Evolutionary conservation across 768 basidiomycete genomes (phyloP).

Genomic region (Collybia nuda): DNA sequence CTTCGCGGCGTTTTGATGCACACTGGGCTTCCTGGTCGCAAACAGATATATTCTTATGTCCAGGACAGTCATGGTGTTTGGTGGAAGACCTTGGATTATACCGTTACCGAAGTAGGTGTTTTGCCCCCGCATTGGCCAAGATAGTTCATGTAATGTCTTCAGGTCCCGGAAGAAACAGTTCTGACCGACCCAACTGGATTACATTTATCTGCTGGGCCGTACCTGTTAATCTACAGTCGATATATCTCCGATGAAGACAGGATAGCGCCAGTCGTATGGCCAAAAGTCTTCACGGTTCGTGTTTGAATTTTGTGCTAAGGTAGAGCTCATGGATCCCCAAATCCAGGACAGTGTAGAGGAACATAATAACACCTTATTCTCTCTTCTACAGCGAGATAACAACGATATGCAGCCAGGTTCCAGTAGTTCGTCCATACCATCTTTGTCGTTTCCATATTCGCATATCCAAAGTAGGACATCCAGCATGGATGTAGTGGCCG

Average conservation of each 20-base stretch:
- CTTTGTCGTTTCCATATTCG: neutral
- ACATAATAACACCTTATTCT: constrained; percentile 1
- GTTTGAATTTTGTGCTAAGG: neutral
- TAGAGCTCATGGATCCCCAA: too few relatives aligned
- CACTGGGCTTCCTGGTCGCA: constrained; percentile 75
- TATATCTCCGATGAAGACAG: constrained; percentile 22
- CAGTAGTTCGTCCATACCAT: constrained; percentile 1
- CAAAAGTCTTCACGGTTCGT: constrained; percentile 1
- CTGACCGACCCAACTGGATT: constrained; percentile 69
- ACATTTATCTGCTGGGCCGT: constrained; percentile 77
- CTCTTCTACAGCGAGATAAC: neutral
- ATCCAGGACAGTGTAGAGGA: constrained; percentile 2
- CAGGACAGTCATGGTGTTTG: constrained; percentile 60
- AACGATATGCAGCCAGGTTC: neutral
- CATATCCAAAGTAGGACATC: too few relatives aligned
- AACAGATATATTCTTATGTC: constrained; percentile 77
- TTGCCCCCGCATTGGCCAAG: neutral
- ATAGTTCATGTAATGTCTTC: constrained; percentile 1
- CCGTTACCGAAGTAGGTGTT: constrained; percentile 57
- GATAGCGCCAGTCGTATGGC: constrained; percentile 75
- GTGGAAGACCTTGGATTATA: constrained; percentile 81
- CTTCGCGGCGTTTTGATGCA: constrained; percentile 77
- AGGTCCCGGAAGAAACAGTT: constrained; percentile 74
- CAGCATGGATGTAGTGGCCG: too few relatives aligned
- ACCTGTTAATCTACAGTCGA: constrained; percentile 69